These are phyloP conservation scores for Corymbia calophylla DNA, from an alignment of 441 rosid genomes.

Conservation along the genomic window DNA sequence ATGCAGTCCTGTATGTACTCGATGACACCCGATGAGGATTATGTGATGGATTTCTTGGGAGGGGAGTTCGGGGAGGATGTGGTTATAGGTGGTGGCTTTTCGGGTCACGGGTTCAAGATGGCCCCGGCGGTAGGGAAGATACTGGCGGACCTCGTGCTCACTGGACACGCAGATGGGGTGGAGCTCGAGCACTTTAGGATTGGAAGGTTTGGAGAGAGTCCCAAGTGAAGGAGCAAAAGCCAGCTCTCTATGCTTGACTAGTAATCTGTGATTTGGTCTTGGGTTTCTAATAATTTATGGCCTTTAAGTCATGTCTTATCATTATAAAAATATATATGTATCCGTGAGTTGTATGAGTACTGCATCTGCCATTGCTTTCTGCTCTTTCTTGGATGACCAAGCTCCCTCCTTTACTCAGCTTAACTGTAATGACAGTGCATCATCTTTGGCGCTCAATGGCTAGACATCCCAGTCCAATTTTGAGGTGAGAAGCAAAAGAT, in stretches of 20 bases:
- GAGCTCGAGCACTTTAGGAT: slow-evolving; percentile 49
- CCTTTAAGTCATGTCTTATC: background rate
- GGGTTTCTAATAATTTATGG: background rate
- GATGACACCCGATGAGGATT: slow-evolving; percentile 85
- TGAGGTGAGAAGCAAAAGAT: background rate
- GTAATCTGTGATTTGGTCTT: background rate
- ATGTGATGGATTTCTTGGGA: slow-evolving; percentile 64
- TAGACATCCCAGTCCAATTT: background rate
- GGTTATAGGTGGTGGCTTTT: slow-evolving; percentile 69
- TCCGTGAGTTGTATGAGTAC: background rate
- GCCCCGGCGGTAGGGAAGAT: slow-evolving; percentile 62
- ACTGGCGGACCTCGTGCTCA: slow-evolving; percentile 46
- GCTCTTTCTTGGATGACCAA: background rate
- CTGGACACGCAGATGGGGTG: slow-evolving; percentile 45
- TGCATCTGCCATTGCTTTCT: background rate
- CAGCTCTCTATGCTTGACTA: background rate
- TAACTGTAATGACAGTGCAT: background rate
- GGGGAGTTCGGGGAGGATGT: slow-evolving; percentile 76
- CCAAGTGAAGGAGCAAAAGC: slow-evolving; percentile 3
- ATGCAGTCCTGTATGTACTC: slow-evolving; percentile 78
- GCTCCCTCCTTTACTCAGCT: background rate
- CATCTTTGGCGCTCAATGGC: background rate
- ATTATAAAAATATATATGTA: background rate
- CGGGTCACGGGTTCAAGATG: slow-evolving; percentile 94
- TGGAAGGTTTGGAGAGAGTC: slow-evolving; percentile 47